Evolutionary conservation across 108 stramenopile species (phyloP).

Genomic region (Pseudonitzschia pungens): DNA sequence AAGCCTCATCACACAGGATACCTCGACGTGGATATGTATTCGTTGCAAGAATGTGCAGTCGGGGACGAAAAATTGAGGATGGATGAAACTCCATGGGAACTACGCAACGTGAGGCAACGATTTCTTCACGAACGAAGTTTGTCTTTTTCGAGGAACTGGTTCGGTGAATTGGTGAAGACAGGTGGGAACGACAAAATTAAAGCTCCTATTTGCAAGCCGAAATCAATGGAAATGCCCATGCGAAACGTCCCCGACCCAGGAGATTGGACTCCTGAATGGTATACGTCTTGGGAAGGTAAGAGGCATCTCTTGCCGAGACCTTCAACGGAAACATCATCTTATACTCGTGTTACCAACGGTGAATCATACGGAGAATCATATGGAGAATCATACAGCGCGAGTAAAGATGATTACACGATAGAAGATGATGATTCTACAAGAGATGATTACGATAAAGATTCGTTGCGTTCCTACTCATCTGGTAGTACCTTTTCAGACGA

Average conservation of each 20-base stretch:
- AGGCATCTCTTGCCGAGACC: conserved; percentile 42
- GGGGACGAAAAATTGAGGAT: conserved; percentile 34
- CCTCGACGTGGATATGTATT: conserved; percentile 65
- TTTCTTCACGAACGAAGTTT: conserved; percentile 77
- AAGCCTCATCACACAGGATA: conserved; percentile 58
- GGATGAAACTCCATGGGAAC: conserved; percentile 75
- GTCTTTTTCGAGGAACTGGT: conserved; percentile 74
- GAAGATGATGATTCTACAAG: conserved; percentile 4
- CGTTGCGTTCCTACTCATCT: conserved; percentile 5
- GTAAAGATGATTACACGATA: too few relatives aligned
- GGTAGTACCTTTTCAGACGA: conserved; percentile 19
- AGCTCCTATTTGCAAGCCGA: conserved; percentile 58
- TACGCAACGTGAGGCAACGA: conserved; percentile 69
- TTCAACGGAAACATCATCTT: neutral
- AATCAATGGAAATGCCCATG: conserved; percentile 73
- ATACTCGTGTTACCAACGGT: too few relatives aligned
- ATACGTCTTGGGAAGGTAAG: conserved; percentile 48
- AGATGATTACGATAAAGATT: conserved; percentile 5
- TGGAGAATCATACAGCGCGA: too few relatives aligned
- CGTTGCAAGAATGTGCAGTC: conserved; percentile 63
- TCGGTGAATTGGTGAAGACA: conserved; percentile 46
- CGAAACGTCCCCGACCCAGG: conserved; percentile 56
- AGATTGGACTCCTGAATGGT: conserved; percentile 82
- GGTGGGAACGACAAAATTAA: conserved; percentile 60
- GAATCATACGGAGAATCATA: too few relatives aligned